Conservation (phyloP, 2,329 filamentous ascomycete species). For the Dothistroma pini region DNA sequence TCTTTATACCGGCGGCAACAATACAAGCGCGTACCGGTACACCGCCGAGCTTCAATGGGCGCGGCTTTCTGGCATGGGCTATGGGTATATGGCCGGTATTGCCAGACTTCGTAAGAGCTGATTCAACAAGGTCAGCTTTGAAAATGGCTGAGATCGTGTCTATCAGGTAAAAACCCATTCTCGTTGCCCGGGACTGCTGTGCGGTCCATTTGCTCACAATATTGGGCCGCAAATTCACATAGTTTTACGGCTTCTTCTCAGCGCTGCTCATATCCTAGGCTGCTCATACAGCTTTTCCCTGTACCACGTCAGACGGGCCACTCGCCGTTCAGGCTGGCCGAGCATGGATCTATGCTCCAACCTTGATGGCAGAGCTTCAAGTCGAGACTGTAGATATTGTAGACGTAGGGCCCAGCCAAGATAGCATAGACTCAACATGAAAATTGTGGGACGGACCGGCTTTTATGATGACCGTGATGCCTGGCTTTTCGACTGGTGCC, state of each 20-base stretch:
- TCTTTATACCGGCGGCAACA: conserved; percentile 16
- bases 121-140: conserved; percentile 6
- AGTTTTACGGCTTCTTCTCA: conserved; percentile 19
- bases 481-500: no score
- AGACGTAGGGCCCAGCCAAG: no score
- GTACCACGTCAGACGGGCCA: conserved; percentile 11
- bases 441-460: no score
- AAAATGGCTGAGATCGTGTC: conserved; percentile 14
- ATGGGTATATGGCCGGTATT: conserved; percentile 17
- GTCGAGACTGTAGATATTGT: no score
- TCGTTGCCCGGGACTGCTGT: no score
- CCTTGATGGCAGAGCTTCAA: neutral
- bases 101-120: conserved; percentile 19
- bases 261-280: conserved; percentile 9
- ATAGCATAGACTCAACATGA: no score
- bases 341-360: conserved; percentile 12
- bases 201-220: neutral
- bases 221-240: conserved; percentile 7
- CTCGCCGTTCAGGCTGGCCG: conserved; percentile 15
- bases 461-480: no score
- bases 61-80: conserved; percentile 19
- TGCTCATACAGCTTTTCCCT: conserved; percentile 13
- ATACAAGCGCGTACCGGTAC: conserved; percentile 21
- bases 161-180: conserved; percentile 9
- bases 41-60: conserved; percentile 21